Conservation (phyloP, 768 basidiomycete species). For the Daedaleopsis sinensis region DNA sequence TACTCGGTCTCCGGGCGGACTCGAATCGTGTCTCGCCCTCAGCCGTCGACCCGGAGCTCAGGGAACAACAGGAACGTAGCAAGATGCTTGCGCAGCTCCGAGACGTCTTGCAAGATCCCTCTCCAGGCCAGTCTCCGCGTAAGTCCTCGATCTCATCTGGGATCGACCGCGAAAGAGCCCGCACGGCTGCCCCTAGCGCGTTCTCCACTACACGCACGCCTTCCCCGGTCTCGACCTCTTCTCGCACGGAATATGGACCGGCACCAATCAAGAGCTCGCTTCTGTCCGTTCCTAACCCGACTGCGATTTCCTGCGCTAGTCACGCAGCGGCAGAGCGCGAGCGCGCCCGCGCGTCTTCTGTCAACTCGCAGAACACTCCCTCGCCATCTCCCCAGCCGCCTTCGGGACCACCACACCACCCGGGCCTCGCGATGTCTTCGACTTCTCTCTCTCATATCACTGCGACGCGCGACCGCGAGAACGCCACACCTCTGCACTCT, state of each 20-base stretch:
- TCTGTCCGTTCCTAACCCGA: conserved; percentile 7
- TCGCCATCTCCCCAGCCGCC: conserved; percentile 7
- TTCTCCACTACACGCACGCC: conserved; percentile 20
- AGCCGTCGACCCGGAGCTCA: neutral
- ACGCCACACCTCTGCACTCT: conserved; percentile 9
- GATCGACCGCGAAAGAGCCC: neutral
- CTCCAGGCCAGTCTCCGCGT: conserved; percentile 1
- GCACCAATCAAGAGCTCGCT: conserved; percentile 12
- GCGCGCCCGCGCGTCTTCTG: conserved; percentile 24
- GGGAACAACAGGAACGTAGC: conserved; percentile 17
- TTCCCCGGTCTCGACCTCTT: conserved; percentile 21
- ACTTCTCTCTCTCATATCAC: conserved; percentile 12
- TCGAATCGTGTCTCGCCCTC: conserved; percentile 4
- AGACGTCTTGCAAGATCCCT: conserved; percentile 19
- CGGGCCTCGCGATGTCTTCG: neutral
- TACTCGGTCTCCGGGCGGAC: conserved; percentile 15
- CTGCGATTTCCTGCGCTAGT: conserved; percentile 17
- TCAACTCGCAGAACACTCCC: conserved; percentile 5
- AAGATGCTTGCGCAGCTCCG: conserved; percentile 18
- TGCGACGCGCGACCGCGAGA: conserved; percentile 20
- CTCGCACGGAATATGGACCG: conserved; percentile 8
- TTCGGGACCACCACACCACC: neutral
- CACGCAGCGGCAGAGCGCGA: conserved; percentile 20
- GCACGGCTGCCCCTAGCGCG: conserved; percentile 10
- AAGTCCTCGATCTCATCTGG: conserved; percentile 11